These are phyloP conservation scores for Tricharina praecox DNA, from an alignment of 495 filamentous ascomycete species.

Conservation along the genomic window DNA sequence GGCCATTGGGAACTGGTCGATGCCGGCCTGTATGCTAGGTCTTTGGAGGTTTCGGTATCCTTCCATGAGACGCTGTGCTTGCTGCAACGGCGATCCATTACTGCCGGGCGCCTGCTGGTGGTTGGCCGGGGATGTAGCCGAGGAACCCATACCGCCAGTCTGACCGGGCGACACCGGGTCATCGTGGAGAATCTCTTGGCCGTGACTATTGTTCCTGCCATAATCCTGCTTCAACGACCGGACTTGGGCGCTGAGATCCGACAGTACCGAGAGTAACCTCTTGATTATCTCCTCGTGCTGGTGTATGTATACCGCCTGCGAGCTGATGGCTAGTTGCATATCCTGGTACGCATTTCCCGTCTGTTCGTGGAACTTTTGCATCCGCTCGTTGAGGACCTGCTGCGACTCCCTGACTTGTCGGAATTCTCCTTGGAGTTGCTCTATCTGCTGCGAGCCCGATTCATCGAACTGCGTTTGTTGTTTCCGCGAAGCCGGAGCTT, in stretches of 20 bases:
- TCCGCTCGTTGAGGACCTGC: constrained; percentile 60
- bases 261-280: neutral
- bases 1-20: neutral
- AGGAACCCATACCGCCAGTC: constrained; percentile 20
- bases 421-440: constrained; percentile 25
- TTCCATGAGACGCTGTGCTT: constrained; percentile 75
- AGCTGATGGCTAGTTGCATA: neutral
- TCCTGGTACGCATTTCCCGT: neutral
- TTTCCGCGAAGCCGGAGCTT: constrained; percentile 86
- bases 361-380: neutral
- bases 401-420: constrained; percentile 59
- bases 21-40: constrained; percentile 4
- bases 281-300: constrained; percentile 7
- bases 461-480: constrained; percentile 51
- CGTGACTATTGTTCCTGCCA: neutral
- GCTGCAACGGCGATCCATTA: constrained; percentile 44
- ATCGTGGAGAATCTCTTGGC: neutral
- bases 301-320: constrained; percentile 1
- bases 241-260: constrained; percentile 3
- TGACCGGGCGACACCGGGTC: constrained; percentile 13
- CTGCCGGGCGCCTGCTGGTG: constrained; percentile 5
- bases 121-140: constrained; percentile 29
- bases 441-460: constrained; percentile 72
- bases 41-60: constrained; percentile 39
- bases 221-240: neutral